Percentiles rank a stretch among this genome's conserved stretches.
phyloP scores from a whole-genome alignment of 2,329 filamentous ascomycete species.

The Venturia carpophila region DNA sequence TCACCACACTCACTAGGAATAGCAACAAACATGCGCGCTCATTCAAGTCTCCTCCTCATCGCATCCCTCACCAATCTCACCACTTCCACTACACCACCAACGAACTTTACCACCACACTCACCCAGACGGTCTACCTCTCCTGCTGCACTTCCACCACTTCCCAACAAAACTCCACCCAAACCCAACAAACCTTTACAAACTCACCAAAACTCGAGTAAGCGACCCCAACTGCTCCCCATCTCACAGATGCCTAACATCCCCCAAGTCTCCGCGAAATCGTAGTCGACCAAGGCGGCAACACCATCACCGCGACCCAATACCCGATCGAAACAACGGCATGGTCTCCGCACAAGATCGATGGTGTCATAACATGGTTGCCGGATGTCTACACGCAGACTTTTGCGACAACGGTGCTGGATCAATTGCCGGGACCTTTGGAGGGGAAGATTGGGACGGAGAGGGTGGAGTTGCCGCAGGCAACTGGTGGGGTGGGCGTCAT shows the following conservation, averaged over 20 bases:
- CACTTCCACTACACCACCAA: not conserved
- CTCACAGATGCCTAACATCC: not conserved
- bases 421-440: conserved; percentile 25
- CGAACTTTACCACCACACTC: not conserved
- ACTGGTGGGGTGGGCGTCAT: not conserved
- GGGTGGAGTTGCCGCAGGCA: not conserved
- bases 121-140: conserved; percentile 4
- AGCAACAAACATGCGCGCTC: not conserved
- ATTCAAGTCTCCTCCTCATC: not conserved
- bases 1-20: not conserved
- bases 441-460: conserved; percentile 26
- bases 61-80: not conserved
- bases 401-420: conserved; percentile 21
- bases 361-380: conserved; percentile 29
- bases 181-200: too few relatives aligned
- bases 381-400: conserved; percentile 26
- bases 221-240: not conserved
- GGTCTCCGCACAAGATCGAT: conserved; percentile 26
- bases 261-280: conserved; percentile 13
- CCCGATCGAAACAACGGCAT: conserved; percentile 27
- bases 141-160: not conserved
- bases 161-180: not conserved
- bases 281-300: conserved; percentile 10
- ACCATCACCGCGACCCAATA: conserved; percentile 14
- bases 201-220: not conserved